Evolutionary conservation across 768 basidiomycete genomes (phyloP).

Genomic region (Galerina marginata): DNA sequence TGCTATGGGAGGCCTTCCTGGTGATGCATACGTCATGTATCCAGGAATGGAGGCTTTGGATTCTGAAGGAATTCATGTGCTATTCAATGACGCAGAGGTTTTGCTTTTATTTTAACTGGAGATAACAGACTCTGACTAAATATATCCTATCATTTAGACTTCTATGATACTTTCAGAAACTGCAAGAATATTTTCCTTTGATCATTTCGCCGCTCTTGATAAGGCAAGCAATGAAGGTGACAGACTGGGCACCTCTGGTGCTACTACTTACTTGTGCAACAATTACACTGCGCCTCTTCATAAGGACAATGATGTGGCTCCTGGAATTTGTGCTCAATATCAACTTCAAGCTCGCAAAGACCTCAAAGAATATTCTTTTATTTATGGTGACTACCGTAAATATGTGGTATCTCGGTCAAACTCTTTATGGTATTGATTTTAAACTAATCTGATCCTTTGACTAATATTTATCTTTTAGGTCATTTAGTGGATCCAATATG

Average conservation of each 20-base stretch:
- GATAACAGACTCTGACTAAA: neutral
- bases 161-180: neutral
- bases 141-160: neutral
- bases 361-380: slow-evolving; percentile 3
- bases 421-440: slow-evolving; percentile 1
- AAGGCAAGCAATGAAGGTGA: neutral
- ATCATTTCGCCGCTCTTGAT: neutral
- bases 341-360: slow-evolving; percentile 5
- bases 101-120: neutral
- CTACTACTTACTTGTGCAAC: slow-evolving; percentile 1
- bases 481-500: too few relatives aligned
- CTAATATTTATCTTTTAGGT: too few relatives aligned
- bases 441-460: too few relatives aligned
- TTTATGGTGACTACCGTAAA: slow-evolving; percentile 9
- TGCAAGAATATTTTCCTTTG: neutral
- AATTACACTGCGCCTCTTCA: slow-evolving; percentile 14
- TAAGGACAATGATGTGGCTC: neutral
- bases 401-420: slow-evolving; percentile 4
- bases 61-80: neutral
- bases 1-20: neutral
- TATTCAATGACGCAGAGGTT: neutral
- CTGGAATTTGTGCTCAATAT: slow-evolving; percentile 11
- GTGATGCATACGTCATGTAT: neutral
- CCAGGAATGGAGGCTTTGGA: neutral
- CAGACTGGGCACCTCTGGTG: slow-evolving; percentile 2